These are phyloP conservation scores for Cucurbita maxima DNA, from an alignment of 306 rosid species.

Conservation along the genomic window DNA sequence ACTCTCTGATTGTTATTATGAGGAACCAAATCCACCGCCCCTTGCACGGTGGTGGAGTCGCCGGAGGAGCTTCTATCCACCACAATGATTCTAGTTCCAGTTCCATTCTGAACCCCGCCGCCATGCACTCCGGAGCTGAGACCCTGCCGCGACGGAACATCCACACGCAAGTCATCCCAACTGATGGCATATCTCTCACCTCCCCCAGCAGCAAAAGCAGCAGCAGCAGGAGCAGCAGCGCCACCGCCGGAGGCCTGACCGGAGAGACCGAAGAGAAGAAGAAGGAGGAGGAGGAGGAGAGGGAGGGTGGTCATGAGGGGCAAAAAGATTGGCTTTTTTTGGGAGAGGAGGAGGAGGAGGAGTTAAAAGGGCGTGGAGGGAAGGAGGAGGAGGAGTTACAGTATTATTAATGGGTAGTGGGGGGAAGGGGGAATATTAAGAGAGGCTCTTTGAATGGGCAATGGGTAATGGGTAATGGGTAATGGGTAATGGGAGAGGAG, in stretches of 20 bases:
- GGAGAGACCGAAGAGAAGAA: not conserved
- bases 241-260: not conserved
- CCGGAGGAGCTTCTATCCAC: constrained; percentile 56
- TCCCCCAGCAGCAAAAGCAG: not conserved
- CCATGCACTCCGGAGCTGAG: constrained; percentile 2
- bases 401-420: not conserved
- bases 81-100: constrained; percentile 24
- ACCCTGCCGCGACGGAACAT: constrained; percentile 13
- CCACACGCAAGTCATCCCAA: constrained; percentile 69
- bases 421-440: not conserved
- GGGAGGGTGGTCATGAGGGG: no score
- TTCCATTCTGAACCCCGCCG: not conserved
- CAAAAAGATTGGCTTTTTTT: no score
- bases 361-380: not conserved
- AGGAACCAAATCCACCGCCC: constrained; percentile 75
- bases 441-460: not conserved
- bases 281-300: no score
- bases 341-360: not conserved
- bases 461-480: no score
- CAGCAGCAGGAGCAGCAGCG: not conserved
- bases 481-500: no score
- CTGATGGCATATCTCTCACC: constrained; percentile 22
- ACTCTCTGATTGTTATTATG: constrained; percentile 33
- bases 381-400: not conserved
- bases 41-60: constrained; percentile 68